These are phyloP conservation scores for Chenopodium quinoa DNA, from an alignment of 148 eudicot species.

Conservation along the genomic window DNA sequence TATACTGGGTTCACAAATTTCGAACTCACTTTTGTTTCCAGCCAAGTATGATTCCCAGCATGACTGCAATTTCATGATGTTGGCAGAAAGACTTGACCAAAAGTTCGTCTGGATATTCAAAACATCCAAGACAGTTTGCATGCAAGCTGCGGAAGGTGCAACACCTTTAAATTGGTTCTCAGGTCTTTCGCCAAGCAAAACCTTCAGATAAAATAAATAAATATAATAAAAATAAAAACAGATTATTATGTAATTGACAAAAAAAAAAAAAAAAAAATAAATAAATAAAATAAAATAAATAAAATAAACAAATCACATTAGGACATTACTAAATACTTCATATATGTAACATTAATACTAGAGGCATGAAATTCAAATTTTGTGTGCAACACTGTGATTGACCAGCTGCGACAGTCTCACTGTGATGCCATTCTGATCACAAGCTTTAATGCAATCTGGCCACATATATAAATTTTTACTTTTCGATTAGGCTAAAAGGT, in stretches of 20 bases:
- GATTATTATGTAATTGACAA: too few species aligned
- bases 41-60: slow-evolving; percentile 55
- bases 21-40: slow-evolving; percentile 55
- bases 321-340: too few species aligned
- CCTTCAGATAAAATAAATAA: slow-evolving; percentile 37
- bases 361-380: not conserved
- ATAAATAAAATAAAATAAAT: too few species aligned
- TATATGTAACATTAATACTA: not conserved
- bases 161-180: slow-evolving; percentile 39
- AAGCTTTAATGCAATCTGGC: not conserved
- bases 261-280: too few species aligned
- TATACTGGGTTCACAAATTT: slow-evolving; percentile 5
- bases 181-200: slow-evolving; percentile 84
- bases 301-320: too few species aligned
- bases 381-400: not conserved
- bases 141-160: slow-evolving; percentile 61
- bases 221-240: not conserved
- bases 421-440: not conserved
- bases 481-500: not conserved
- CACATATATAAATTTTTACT: not conserved
- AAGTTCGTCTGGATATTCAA: slow-evolving; percentile 62
- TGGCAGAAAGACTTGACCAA: slow-evolving; percentile 63
- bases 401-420: not conserved
- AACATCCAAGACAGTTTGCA: slow-evolving; percentile 68
- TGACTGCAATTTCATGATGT: slow-evolving; percentile 42